Evolutionary conservation across 768 basidiomycete genomes (phyloP).

Genomic region (Rhodosporidiobolus sp.): DNA sequence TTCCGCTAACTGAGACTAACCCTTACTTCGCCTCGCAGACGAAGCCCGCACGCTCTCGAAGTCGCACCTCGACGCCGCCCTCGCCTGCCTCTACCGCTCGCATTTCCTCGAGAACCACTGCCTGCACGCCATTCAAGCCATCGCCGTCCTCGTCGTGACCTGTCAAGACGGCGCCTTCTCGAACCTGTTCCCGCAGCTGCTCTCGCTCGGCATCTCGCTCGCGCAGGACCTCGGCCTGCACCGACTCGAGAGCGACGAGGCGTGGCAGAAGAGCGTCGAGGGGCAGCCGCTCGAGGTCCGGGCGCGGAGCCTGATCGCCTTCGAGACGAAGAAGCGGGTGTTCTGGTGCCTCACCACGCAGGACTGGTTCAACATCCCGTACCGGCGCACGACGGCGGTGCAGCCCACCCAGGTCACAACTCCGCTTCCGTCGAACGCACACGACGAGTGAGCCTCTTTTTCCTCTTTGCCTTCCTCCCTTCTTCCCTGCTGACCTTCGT

Average conservation of each 20-base stretch:
- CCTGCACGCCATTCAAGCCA: constrained; percentile 8
- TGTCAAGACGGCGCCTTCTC: constrained; percentile 10
- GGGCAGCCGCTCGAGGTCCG: not conserved
- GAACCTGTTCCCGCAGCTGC: constrained; percentile 14
- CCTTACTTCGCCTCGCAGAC: not conserved
- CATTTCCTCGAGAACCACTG: constrained; percentile 16
- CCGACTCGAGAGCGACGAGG: constrained; percentile 5
- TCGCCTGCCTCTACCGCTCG: constrained; percentile 10
- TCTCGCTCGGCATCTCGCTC: constrained; percentile 17
- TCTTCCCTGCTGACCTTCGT: not conserved
- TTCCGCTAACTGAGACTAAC: not conserved
- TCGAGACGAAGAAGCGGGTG: constrained; percentile 9
- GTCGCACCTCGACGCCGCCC: constrained; percentile 13
- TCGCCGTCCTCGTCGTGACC: constrained; percentile 8
- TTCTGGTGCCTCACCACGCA: constrained; percentile 7
- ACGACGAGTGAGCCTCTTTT: constrained; percentile 13
- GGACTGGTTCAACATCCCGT: constrained; percentile 16
- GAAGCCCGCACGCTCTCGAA: constrained; percentile 1
- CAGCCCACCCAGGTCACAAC: constrained; percentile 26
- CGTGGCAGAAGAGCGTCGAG: not conserved
- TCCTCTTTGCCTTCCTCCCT: rapidly evolving
- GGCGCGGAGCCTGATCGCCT: constrained; percentile 3
- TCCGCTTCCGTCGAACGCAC: constrained; percentile 14
- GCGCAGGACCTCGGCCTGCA: constrained; percentile 20
- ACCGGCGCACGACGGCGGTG: not conserved